Evolutionary conservation across 192 early-diverging fungal species (phyloP).

Genomic region (Phycomyces blakesleeanus): DNA sequence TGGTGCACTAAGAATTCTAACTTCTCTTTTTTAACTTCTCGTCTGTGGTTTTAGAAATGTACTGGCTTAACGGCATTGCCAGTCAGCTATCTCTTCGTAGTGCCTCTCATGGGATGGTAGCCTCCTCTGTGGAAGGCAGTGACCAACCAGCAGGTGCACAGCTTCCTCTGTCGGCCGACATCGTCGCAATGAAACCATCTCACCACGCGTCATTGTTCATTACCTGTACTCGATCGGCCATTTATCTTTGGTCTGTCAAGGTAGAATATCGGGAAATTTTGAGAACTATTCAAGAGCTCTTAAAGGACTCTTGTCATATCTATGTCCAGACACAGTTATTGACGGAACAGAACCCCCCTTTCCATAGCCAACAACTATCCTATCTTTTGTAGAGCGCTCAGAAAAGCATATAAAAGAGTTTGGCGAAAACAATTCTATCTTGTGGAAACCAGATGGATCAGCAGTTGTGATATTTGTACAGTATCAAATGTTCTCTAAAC

Average conservation of each 20-base stretch:
- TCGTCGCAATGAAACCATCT: slow-evolving; percentile 44
- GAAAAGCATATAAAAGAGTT: slow-evolving; percentile 63
- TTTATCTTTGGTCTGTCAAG: slow-evolving; percentile 64
- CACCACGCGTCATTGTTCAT: slow-evolving; percentile 55
- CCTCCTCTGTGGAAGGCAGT: slow-evolving; percentile 27
- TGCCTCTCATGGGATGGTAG: slow-evolving; percentile 13
- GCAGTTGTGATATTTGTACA: slow-evolving; percentile 63
- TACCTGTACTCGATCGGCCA: slow-evolving; percentile 53
- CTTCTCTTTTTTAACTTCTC: background rate
- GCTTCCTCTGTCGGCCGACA: slow-evolving; percentile 33
- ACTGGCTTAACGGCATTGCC: slow-evolving; percentile 35
- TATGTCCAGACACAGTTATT: background rate
- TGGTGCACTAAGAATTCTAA: background rate
- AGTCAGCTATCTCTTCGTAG: slow-evolving; percentile 23
- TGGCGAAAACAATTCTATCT: slow-evolving; percentile 64
- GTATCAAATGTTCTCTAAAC: background rate
- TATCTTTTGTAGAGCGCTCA: slow-evolving; percentile 61
- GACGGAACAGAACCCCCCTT: background rate
- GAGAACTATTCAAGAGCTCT: background rate
- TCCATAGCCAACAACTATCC: slow-evolving; percentile 59
- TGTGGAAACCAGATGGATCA: slow-evolving; percentile 73
- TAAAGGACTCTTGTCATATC: background rate
- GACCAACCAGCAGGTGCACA: slow-evolving; percentile 11
- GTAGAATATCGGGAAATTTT: slow-evolving; percentile 36
- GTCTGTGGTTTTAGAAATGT: slow-evolving; percentile 21